Evolutionary conservation across 83 land plant species (phyloP).

Genomic region (Picea abies): DNA sequence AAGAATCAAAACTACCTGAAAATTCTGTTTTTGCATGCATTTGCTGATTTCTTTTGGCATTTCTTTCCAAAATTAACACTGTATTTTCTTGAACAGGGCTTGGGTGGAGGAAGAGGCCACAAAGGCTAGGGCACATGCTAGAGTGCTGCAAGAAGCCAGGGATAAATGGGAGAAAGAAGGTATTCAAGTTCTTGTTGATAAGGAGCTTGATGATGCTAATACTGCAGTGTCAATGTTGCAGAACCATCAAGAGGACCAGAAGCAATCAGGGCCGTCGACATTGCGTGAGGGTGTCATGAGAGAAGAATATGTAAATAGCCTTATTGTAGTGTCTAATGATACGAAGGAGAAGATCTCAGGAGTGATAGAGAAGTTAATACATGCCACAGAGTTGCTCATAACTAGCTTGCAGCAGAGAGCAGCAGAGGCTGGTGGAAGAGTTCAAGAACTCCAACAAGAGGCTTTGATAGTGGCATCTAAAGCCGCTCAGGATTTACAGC

Average conservation of each 20-base stretch:
- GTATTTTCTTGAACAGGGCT: constrained; percentile 38
- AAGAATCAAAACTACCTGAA: not conserved
- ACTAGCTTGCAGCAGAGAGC: constrained; percentile 32
- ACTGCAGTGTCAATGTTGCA: constrained; percentile 36
- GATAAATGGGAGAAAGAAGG: constrained; percentile 87
- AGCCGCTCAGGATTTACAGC: constrained; percentile 33
- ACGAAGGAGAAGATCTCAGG: constrained; percentile 27
- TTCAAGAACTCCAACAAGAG: constrained; percentile 24
- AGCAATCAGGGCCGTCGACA: constrained; percentile 22
- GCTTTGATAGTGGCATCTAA: constrained; percentile 15
- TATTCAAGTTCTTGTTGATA: constrained; percentile 62
- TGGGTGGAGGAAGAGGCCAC: constrained; percentile 98
- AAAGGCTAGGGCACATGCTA: constrained; percentile 78
- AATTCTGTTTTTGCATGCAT: not conserved
- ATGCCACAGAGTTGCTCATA: constrained; percentile 26
- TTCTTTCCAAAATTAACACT: not conserved
- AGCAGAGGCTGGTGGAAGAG: constrained; percentile 12
- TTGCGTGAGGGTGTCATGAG: constrained; percentile 26
- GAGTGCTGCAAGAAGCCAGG: constrained; percentile 83
- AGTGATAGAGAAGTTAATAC: constrained; percentile 41
- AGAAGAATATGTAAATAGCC: constrained; percentile 38
- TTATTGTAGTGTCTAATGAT: constrained; percentile 36
- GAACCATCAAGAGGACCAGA: not conserved
- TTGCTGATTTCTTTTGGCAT: not conserved
- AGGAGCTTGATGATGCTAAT: constrained; percentile 56